Percentiles rank a stretch among this genome's conserved stretches.
These are phyloP conservation scores for Bifiguratus adelaidae DNA, from an alignment of 192 early-diverging fungal species.

Conservation along the genomic window DNA sequence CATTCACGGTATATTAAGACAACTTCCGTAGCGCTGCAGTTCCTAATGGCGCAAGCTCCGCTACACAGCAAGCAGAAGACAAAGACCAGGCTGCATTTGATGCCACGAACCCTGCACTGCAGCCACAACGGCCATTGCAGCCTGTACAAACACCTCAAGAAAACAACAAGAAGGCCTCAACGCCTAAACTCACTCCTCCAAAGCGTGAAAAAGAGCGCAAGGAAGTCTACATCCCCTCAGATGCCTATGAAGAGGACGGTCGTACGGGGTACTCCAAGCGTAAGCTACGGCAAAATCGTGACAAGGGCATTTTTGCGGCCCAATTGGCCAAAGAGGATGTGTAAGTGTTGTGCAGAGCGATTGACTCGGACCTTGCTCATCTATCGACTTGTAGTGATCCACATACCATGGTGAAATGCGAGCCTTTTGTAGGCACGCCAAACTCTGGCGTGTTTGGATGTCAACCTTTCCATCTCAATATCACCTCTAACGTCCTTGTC, in stretches of 20 bases:
- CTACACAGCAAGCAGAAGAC: too few relatives aligned
- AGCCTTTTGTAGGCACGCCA: conserved; percentile 60
- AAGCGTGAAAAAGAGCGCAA: background rate
- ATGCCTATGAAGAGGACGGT: conserved; percentile 24
- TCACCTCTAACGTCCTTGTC: conserved; percentile 65
- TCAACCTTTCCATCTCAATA: conserved; percentile 71
- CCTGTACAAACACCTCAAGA: too few relatives aligned
- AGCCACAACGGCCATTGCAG: too few relatives aligned
- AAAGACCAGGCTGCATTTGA: too few relatives aligned
- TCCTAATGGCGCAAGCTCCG: too few relatives aligned
- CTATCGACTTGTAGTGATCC: conserved; percentile 37
- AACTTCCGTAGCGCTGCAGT: too few relatives aligned
- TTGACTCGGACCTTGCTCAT: background rate
- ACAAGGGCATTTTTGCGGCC: conserved; percentile 24
- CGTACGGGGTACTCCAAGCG: conserved; percentile 43
- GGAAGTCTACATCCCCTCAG: background rate
- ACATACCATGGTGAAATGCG: conserved; percentile 75
- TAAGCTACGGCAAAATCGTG: conserved; percentile 30
- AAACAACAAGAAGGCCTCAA: conserved; percentile 12
- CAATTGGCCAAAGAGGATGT: conserved; percentile 29
- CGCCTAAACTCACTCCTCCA: conserved; percentile 2
- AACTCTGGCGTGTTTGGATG: conserved; percentile 48
- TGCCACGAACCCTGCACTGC: too few relatives aligned
- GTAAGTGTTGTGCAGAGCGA: conserved; percentile 1
- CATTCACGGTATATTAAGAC: too few relatives aligned